Percentiles rank a stretch among this genome's conserved stretches.
These are phyloP conservation scores for Pachysandra terminalis DNA, from an alignment of 164 flowering plant genomes.

Conservation along the genomic window DNA sequence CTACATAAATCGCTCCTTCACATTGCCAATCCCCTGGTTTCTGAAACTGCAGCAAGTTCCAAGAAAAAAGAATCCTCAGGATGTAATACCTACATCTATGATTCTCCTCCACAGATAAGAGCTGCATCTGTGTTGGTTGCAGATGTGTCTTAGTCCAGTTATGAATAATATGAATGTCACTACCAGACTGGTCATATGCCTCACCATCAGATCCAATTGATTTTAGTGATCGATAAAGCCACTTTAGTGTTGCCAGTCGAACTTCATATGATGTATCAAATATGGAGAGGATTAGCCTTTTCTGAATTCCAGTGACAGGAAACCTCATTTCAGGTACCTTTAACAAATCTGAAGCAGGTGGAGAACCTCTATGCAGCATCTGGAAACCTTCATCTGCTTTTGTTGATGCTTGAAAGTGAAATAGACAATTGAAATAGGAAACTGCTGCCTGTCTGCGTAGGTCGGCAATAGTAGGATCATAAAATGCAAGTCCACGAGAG, in stretches of 20 bases:
- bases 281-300: constrained; percentile 46
- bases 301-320: constrained; percentile 32
- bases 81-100: constrained; percentile 75
- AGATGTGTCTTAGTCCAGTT: constrained; percentile 51
- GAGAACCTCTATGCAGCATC: constrained; percentile 18
- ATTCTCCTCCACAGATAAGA: constrained; percentile 54
- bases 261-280: constrained; percentile 81
- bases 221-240: constrained; percentile 61
- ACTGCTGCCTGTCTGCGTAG: constrained; percentile 67
- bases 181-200: constrained; percentile 13
- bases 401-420: constrained; percentile 27
- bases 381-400: constrained; percentile 28
- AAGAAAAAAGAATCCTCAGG: constrained; percentile 61
- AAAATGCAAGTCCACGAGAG: constrained; percentile 31
- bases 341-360: constrained; percentile 18
- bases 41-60: constrained; percentile 63
- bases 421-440: constrained; percentile 71
- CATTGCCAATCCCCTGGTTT: constrained; percentile 14
- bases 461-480: constrained; percentile 76
- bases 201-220: constrained; percentile 22
- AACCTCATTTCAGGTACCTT: constrained; percentile 24
- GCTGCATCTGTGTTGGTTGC: constrained; percentile 51
- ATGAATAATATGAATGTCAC: constrained; percentile 25
- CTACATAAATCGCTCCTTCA: constrained; percentile 34
- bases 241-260: constrained; percentile 77